Conservation (phyloP, 208 protist genomes). For the Trypanosoma avium region DNA sequence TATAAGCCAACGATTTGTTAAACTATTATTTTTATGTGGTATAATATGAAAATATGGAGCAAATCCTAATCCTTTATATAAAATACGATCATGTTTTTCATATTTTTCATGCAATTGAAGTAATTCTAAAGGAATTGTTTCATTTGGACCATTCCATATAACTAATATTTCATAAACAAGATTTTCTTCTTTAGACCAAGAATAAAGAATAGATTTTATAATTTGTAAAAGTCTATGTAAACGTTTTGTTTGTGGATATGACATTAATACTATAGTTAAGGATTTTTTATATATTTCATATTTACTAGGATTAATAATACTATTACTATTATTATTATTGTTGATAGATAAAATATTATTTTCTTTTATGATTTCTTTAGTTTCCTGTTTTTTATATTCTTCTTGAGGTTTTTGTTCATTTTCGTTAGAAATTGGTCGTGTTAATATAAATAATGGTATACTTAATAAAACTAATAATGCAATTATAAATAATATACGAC, state of each 20-base stretch:
- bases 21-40: slow-evolving; percentile 15
- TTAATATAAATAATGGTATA: too few relatives aligned
- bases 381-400: too few relatives aligned
- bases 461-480: too few relatives aligned
- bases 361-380: background rate
- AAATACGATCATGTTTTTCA: background rate
- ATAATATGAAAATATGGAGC: slow-evolving; percentile 6
- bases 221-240: slow-evolving; percentile 21
- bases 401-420: too few relatives aligned
- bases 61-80: background rate
- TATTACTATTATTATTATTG: background rate
- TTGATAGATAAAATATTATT: background rate
- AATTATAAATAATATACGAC: too few relatives aligned
- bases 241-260: slow-evolving; percentile 22
- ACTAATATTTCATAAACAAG: slow-evolving; percentile 22
- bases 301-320: background rate
- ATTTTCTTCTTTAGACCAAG: slow-evolving; percentile 10
- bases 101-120: background rate
- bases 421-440: too few relatives aligned
- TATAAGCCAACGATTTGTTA: slow-evolving; percentile 28
- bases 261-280: slow-evolving; percentile 29
- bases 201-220: slow-evolving; percentile 4
- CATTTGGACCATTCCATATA: slow-evolving; percentile 25
- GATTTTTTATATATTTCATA: background rate
- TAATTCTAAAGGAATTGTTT: slow-evolving; percentile 13